These are phyloP conservation scores for Arthrobotrys sphaeroides DNA, from an alignment of 2,329 filamentous ascomycete species.

Conservation along the genomic window DNA sequence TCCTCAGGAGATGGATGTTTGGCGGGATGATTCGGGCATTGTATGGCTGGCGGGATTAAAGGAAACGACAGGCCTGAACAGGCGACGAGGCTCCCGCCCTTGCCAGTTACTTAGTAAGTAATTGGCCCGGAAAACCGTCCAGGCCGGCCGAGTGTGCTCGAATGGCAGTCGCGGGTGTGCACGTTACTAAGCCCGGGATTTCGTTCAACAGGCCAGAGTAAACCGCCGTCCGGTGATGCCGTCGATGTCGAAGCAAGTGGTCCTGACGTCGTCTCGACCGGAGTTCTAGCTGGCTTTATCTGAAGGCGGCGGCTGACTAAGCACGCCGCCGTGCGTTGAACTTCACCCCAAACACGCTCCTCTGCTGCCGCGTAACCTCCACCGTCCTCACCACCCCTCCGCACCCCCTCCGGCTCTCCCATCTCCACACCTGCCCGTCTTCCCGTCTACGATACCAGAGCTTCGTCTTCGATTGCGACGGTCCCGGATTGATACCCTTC, in stretches of 20 bases:
- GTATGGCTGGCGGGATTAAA: conserved; percentile 34
- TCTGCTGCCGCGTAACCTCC: conserved; percentile 51
- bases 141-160: neutral
- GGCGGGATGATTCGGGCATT: conserved; percentile 40
- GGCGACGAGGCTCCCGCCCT: neutral
- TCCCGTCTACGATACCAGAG: neutral
- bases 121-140: neutral
- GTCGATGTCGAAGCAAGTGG: neutral
- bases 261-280: neutral
- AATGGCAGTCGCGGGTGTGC: too few relatives aligned
- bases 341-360: conserved; percentile 38
- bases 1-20: conserved; percentile 33
- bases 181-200: too few relatives aligned
- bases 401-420: neutral
- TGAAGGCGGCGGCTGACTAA: conserved; percentile 31
- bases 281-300: neutral
- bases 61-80: too few relatives aligned
- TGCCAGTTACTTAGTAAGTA: too few relatives aligned
- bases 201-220: too few relatives aligned
- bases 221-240: too few relatives aligned
- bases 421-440: conserved; percentile 8
- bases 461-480: conserved; percentile 23
- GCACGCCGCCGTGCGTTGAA: conserved; percentile 43
- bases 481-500: conserved; percentile 17
- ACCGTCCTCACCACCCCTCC: conserved; percentile 7